phyloP scores from a whole-genome alignment of 257 asterid genomes.

The Nicotiana attenuata region DNA sequence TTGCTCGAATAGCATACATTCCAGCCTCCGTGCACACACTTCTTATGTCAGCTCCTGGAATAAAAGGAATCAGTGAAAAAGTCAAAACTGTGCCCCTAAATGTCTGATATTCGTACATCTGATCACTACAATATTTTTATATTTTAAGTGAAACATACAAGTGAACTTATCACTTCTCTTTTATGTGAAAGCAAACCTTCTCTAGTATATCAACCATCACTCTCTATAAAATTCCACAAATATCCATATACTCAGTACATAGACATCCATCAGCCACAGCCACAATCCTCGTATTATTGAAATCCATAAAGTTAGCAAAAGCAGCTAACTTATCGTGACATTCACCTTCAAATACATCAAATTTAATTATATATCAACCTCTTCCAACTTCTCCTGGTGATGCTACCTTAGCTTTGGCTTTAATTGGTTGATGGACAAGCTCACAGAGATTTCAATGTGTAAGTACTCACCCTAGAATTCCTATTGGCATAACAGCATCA shows the following conservation, averaged over 20 bases:
- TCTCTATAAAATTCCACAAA: background rate
- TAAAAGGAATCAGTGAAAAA: background rate
- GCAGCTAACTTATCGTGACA: background rate
- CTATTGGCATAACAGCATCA: background rate
- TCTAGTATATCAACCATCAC: background rate
- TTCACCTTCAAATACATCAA: background rate
- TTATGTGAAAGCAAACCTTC: background rate
- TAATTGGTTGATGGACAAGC: background rate
- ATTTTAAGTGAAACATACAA: background rate
- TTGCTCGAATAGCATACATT: slow-evolving; percentile 84
- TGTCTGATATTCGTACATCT: background rate
- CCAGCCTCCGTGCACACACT: slow-evolving; percentile 98
- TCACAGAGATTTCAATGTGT: background rate
- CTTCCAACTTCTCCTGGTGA: background rate
- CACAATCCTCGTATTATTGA: background rate
- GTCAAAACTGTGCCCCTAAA: background rate
- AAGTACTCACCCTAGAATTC: background rate
- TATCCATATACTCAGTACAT: background rate
- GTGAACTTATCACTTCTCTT: background rate
- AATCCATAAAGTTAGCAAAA: background rate
- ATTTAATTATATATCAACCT: background rate
- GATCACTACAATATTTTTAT: background rate
- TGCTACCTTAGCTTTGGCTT: background rate
- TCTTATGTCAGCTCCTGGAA: slow-evolving; percentile 82
- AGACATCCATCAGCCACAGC: background rate